Percentiles rank a stretch among this genome's conserved stretches.
phyloP scores from a whole-genome alignment of 2,329 filamentous ascomycete species.

The Gnomoniopsis smithogilvyi region DNA sequence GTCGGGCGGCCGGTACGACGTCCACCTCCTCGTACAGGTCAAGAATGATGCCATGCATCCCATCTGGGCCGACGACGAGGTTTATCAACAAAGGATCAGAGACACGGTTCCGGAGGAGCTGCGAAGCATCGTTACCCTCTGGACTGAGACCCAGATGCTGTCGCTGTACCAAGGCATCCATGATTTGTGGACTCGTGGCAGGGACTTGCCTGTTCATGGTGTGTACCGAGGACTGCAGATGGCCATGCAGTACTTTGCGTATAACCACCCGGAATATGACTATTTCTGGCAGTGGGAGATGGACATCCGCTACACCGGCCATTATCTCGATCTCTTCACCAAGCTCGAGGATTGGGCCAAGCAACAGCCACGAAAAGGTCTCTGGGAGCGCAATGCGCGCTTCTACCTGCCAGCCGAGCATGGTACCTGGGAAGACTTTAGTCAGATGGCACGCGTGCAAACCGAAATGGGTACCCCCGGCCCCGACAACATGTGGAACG shows the following conservation, averaged over 20 bases:
- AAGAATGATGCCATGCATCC: conserved; percentile 71
- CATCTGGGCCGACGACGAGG: conserved; percentile 72
- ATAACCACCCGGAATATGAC: conserved; percentile 84
- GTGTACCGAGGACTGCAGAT: conserved; percentile 92
- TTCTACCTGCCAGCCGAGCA: conserved; percentile 78
- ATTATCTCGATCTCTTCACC: conserved; percentile 74
- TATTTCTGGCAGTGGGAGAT: conserved; percentile 96
- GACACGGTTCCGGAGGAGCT: conserved; percentile 80
- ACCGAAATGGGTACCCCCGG: conserved; percentile 66
- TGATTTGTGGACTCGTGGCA: conserved; percentile 65
- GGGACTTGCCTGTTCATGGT: conserved; percentile 77
- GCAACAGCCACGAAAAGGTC: conserved; percentile 71
- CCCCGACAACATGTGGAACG: conserved; percentile 65
- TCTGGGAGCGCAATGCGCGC: conserved; percentile 76
- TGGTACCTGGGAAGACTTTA: conserved; percentile 77
- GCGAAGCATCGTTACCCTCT: conserved; percentile 81
- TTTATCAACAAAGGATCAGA: conserved; percentile 64
- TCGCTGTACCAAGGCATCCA: conserved; percentile 85
- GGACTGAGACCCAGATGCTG: conserved; percentile 92
- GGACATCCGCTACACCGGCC: conserved; percentile 85
- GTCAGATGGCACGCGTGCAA: conserved; percentile 72
- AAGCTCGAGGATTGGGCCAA: conserved; percentile 68
- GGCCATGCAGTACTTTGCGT: conserved; percentile 91
- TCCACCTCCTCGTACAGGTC: conserved; percentile 82
- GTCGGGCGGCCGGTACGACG: conserved; percentile 81